Conservation (phyloP, 148 eudicot genomes). For the Nepenthes gracilis region DNA sequence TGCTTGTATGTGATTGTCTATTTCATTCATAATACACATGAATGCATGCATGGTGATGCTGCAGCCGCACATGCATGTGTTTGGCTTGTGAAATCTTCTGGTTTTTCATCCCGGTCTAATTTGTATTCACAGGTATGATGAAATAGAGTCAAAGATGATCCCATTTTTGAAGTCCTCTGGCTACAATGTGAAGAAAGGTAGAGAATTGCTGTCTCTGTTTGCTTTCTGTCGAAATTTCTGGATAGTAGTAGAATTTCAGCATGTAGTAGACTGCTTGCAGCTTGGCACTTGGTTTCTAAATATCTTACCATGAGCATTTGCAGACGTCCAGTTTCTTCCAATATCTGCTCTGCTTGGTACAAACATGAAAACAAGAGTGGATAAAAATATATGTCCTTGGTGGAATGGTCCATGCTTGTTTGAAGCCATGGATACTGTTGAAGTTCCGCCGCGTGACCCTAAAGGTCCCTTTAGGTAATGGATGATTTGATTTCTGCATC, state of each 20-base stretch:
- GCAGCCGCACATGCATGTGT: background rate
- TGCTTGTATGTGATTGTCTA: background rate
- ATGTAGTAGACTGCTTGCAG: background rate
- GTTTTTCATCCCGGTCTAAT: background rate
- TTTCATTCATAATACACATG: background rate
- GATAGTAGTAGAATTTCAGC: too few relatives aligned
- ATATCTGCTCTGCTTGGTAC: slow-evolving; percentile 80
- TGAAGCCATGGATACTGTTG: slow-evolving; percentile 79
- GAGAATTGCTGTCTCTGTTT: background rate
- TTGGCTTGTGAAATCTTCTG: background rate
- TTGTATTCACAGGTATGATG: slow-evolving; percentile 55
- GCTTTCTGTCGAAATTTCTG: background rate
- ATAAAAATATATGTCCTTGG: slow-evolving; percentile 68
- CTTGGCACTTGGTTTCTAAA: background rate
- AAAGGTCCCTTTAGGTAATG: slow-evolving; percentile 71
- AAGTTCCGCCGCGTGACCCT: slow-evolving; percentile 82
- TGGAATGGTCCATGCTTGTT: slow-evolving; percentile 88
- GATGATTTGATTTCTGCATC: background rate
- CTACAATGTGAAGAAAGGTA: slow-evolving; percentile 97
- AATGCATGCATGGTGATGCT: background rate
- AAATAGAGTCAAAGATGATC: slow-evolving; percentile 80
- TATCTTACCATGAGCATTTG: slow-evolving; percentile 8
- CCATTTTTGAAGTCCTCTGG: slow-evolving; percentile 71
- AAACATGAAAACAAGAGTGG: slow-evolving; percentile 63
- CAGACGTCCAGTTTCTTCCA: slow-evolving; percentile 91